Base-by-base conservation (phyloP, 75 land plant genomes). In the Larix kaempferi region DNA sequence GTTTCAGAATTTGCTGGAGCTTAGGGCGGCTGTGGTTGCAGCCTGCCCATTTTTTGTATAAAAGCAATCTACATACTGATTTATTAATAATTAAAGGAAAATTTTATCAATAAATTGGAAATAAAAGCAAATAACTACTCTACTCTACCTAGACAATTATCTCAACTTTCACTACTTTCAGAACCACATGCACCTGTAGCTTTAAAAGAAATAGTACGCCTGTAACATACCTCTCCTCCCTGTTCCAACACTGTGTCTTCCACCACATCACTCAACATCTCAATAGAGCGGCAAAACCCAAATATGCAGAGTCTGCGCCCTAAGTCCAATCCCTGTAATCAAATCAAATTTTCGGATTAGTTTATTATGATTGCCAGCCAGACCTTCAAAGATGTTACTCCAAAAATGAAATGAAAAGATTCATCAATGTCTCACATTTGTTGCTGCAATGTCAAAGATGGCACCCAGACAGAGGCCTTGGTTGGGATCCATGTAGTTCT, bases 261-360 rank as follows among this genome's bases (percentile, higher is more conserved):
- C n/a, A 96, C 98, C 80, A 96, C 99, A 85, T 96, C 99, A 82
- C 91, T 93, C 13, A 96, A 88, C 99, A 96, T 96, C 82, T 96
- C 99, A 78, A 96, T 85, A 25, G 99, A 94, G 27, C 99, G 98
- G 80, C 99, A 96, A 79, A 94, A 96, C 22, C 99, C 99, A 87
- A 89, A 87, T 74, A 96, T 91, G 77, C 98, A 96, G 52, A 96
- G 88, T 65, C 93, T 88, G 67, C 99, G 88, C 35, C 98, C 93
- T 80, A 72, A 86, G 79, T 96, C 98, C 78, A 94, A 87, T 59
- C 98, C 98, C 99, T 96, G 79, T 19, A 73, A 59, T 19, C 55
- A 17, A 55, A 23, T 63, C 44, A 56, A 39, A 66, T 10, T 52
- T 27, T 29, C 12, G 25, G 23, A 25, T 25, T 3, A 8, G 71